A percentile compares a stretch with the other conserved stretches of the same genome.
Evolutionary conservation across 1,284 basidiomycete species (phyloP).

Genomic region (Cerioporus squamosus): DNA sequence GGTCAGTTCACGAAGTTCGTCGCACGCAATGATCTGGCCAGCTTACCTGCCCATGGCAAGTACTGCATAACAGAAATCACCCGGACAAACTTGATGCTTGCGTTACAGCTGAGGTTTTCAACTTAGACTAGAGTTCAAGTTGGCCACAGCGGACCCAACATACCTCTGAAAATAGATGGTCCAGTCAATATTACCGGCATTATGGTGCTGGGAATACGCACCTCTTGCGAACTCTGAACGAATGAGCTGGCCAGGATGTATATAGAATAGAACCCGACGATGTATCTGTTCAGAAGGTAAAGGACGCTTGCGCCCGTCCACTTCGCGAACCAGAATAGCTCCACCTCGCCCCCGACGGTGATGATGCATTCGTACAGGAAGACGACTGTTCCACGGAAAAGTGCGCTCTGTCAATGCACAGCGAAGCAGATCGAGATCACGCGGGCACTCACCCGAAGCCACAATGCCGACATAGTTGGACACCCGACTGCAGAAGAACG

Average conservation of each 20-base stretch:
- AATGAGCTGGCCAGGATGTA: neutral
- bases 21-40: neutral
- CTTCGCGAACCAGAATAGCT: neutral
- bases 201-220: neutral
- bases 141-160: neutral
- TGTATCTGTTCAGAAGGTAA: neutral
- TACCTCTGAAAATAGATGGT: neutral
- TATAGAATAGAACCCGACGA: neutral
- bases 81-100: neutral
- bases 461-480: neutral
- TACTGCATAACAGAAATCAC: neutral
- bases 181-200: neutral
- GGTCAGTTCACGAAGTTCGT: neutral
- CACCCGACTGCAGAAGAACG: neutral
- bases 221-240: neutral
- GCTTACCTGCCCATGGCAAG: neutral
- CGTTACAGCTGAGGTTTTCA: neutral
- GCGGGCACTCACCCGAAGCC: neutral
- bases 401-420: neutral
- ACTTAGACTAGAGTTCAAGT: neutral
- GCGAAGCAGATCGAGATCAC: neutral
- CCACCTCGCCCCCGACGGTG: neutral
- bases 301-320: neutral
- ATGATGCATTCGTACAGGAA: conserved; percentile 2
- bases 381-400: neutral